Evolutionary conservation across 768 basidiomycete genomes (phyloP).

Genomic region (Leccinum rimulosum): DNA sequence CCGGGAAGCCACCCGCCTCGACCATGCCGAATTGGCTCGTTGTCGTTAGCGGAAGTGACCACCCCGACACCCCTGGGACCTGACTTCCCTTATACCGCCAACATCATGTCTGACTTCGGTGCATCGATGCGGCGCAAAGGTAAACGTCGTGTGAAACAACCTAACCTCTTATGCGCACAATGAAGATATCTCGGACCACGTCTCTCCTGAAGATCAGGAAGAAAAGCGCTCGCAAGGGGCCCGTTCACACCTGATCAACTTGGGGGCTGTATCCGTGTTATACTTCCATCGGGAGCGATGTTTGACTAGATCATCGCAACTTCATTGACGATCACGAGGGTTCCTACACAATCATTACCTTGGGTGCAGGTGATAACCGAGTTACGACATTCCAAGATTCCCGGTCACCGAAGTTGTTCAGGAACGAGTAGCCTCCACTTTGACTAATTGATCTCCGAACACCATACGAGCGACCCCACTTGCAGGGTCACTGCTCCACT

Average conservation of each 20-base stretch:
- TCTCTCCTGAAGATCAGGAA: background rate
- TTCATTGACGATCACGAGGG: background rate
- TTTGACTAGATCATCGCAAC: background rate
- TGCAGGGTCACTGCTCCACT: background rate
- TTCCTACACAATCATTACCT: background rate
- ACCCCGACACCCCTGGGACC: background rate
- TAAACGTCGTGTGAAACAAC: background rate
- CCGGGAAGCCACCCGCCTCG: conserved; percentile 23
- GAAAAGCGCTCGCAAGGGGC: background rate
- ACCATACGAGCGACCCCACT: background rate
- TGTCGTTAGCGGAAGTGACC: background rate
- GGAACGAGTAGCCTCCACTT: background rate
- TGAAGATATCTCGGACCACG: background rate
- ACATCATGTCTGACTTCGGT: background rate
- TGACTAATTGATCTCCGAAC: background rate
- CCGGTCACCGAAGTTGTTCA: background rate
- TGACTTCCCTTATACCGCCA: background rate
- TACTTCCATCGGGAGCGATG: background rate
- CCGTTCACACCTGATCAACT: background rate
- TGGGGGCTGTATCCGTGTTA: background rate
- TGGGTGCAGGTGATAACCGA: background rate
- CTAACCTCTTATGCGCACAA: background rate
- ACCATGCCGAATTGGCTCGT: background rate
- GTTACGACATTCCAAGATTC: background rate
- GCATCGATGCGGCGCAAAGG: background rate